Evolutionary conservation across 305 asterid species (phyloP).

Genomic region (Petunia hybrid): DNA sequence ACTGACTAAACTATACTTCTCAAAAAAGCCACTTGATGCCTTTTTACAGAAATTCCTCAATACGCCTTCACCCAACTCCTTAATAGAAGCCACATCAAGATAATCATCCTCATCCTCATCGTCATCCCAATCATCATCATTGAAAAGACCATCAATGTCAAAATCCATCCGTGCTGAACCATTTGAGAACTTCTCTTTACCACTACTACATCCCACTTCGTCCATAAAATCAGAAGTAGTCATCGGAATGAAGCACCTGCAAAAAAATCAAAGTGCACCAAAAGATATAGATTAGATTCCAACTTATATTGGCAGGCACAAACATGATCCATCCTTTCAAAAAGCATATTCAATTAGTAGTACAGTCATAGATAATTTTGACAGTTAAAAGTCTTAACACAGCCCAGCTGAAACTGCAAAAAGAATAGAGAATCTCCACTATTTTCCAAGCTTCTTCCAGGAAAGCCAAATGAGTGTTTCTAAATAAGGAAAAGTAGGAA

Average conservation of each 20-base stretch:
- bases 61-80: conserved; percentile 50
- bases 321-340: conserved; percentile 22
- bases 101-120: conserved; percentile 47
- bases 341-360: neutral
- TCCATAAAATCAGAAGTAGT: conserved; percentile 49
- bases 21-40: conserved; percentile 72
- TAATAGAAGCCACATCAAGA: conserved; percentile 39
- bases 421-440: neutral
- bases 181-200: conserved; percentile 49
- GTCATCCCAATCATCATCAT: conserved; percentile 59
- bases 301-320: neutral
- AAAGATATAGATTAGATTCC: neutral
- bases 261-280: conserved; percentile 8
- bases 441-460: conserved; percentile 3
- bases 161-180: conserved; percentile 58
- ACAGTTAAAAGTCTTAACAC: conserved; percentile 12
- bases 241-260: conserved; percentile 38
- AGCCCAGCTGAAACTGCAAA: neutral
- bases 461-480: conserved; percentile 19
- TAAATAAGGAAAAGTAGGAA: neutral
- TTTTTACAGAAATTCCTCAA: conserved; percentile 63
- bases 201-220: conserved; percentile 61
- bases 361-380: neutral
- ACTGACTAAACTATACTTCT: conserved; percentile 74
- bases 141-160: conserved; percentile 39